Base-by-base conservation (phyloP, 2,329 filamentous ascomycete species). In the Amphichorda felina region DNA sequence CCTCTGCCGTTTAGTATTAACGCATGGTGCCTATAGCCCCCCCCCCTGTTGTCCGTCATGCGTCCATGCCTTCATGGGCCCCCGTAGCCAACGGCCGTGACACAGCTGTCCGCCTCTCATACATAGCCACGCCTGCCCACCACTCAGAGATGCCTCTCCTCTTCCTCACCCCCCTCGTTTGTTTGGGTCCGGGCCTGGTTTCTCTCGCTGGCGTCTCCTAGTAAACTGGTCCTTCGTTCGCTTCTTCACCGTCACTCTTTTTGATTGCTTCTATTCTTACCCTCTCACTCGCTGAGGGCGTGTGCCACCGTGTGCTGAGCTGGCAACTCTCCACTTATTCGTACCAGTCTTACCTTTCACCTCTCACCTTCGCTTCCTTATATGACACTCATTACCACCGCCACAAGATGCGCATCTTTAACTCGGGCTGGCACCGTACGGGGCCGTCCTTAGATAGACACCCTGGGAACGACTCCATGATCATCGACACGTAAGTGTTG, bases 401-500 rank as follows among this genome's bases (percentile, higher is more conserved):
- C 8, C n/a, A 17, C 19, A 26, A 25, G 17, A 39, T 39, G 38
- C 16, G 30, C 13, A 26, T 36, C 24, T 33, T 36, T 29, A 30
- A 30, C 27, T 18, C 15, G 9, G 35, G 37, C 13, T 16, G 38
- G 24, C 29, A 19, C 25, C 10, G 38, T 29, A 32, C 24, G n/a
- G 30, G 22, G 13, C 29, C 38, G 18, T 32, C 37, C 16, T 35
- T 33, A 8, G 15, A 35, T n/a, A 17, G 33, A 14, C 24, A 35
- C 22, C 33, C 33, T 13, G 27, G 27, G 21, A 35, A 38, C 21
- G 31, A 15, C n/a, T 39, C 38, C 14, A 36, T 22, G 18, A 18
- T 24, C 4, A 36, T 39, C 18, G 38, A 39, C 14, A 39, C 31
- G 37, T 38, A 35, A 33, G n/a, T 19, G 17, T 13, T 14, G n/a